Evolutionary conservation across 768 basidiomycete species (phyloP).

Genomic region (Termitomyces heimii): DNA sequence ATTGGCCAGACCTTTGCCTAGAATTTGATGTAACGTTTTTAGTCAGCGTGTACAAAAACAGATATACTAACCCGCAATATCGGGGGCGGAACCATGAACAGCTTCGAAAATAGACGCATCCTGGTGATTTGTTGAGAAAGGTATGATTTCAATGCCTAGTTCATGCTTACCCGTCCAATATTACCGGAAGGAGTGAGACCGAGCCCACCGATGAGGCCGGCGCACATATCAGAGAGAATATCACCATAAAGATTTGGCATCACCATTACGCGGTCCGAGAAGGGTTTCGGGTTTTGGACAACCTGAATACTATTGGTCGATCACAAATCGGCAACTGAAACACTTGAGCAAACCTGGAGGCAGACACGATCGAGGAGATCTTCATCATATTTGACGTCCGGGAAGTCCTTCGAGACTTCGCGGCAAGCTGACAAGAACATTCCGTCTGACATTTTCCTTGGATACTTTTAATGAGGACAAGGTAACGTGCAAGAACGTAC

Average conservation of each 20-base stretch:
- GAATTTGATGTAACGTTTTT: slow-evolving; percentile 5
- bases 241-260: slow-evolving; percentile 99
- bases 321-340: not conserved
- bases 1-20: slow-evolving; percentile 91
- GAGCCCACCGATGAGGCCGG: slow-evolving; percentile 95
- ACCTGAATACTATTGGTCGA: slow-evolving; percentile 38
- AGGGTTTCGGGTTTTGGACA: slow-evolving; percentile 90
- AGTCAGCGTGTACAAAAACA: not conserved
- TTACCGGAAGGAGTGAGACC: slow-evolving; percentile 97
- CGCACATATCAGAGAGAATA: slow-evolving; percentile 97
- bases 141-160: not conserved
- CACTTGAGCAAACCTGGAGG: slow-evolving; percentile 55
- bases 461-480: not conserved
- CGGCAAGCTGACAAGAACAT: slow-evolving; percentile 99
- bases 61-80: slow-evolving; percentile 75
- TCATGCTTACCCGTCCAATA: slow-evolving; percentile 77
- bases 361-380: slow-evolving; percentile 96
- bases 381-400: slow-evolving; percentile 90
- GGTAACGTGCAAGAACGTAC: slow-evolving; percentile 21
- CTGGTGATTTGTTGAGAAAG: slow-evolving; percentile 31
- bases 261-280: slow-evolving; percentile 97
- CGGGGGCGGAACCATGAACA: slow-evolving; percentile 98
- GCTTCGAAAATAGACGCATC: slow-evolving; percentile 99
- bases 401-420: slow-evolving; percentile 93
- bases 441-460: slow-evolving; percentile 99